phyloP scores from a whole-genome alignment of 2,329 filamentous ascomycete genomes.

The Neophaeococcomyces mojaviensis region DNA sequence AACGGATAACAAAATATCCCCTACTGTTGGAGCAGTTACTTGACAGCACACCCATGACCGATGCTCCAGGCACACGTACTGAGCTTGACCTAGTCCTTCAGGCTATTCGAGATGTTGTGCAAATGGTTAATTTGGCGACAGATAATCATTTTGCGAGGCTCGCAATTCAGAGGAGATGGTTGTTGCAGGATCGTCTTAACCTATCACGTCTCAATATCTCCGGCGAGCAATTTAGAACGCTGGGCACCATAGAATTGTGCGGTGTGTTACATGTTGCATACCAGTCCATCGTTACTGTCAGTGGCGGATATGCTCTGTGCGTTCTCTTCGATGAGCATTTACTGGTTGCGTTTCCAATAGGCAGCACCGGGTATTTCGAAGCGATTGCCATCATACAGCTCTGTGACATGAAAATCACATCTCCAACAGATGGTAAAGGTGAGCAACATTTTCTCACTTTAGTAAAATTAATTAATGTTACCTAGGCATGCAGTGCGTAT shows the following conservation, averaged over 20 bases:
- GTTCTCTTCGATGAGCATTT: conserved; percentile 75
- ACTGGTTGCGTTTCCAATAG: conserved; percentile 62
- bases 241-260: conserved; percentile 74
- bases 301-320: conserved; percentile 76
- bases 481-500: conserved; percentile 77
- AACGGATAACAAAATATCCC: conserved; percentile 85
- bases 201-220: conserved; percentile 57
- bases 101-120: conserved; percentile 64
- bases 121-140: conserved; percentile 76
- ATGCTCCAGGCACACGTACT: conserved; percentile 76
- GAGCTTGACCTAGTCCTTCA: conserved; percentile 68
- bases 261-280: conserved; percentile 79
- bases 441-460: conserved; percentile 30
- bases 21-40: conserved; percentile 77
- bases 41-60: conserved; percentile 72
- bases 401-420: conserved; percentile 58
- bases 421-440: conserved; percentile 70
- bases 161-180: conserved; percentile 72
- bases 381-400: conserved; percentile 69
- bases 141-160: conserved; percentile 63
- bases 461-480: conserved; percentile 28
- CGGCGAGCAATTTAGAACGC: conserved; percentile 60
- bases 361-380: conserved; percentile 60
- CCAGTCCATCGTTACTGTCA: conserved; percentile 59
- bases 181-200: conserved; percentile 71